These are phyloP conservation scores for Mrakia frigida DNA, from an alignment of 768 basidiomycete species.

Conservation along the genomic window DNA sequence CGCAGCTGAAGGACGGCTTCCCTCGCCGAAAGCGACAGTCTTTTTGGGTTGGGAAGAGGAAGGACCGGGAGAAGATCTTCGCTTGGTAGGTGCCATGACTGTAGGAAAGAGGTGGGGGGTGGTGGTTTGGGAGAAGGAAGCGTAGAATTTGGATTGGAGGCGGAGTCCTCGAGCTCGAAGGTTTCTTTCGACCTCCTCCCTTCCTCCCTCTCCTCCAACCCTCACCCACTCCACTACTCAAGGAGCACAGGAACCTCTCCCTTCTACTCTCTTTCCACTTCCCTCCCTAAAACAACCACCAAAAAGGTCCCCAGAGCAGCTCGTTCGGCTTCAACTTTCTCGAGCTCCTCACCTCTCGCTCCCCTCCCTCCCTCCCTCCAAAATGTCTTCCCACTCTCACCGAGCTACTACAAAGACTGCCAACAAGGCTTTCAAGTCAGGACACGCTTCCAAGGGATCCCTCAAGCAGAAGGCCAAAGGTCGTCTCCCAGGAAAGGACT, in stretches of 20 bases:
- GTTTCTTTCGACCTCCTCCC: neutral
- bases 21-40: slow-evolving; percentile 20
- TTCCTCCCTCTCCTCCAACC: neutral
- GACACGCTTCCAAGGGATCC: slow-evolving; percentile 63
- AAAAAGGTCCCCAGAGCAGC: neutral
- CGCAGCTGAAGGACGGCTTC: neutral
- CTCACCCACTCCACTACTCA: neutral
- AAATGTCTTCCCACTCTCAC: slow-evolving; percentile 49
- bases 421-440: slow-evolving; percentile 87
- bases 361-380: neutral
- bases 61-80: slow-evolving; percentile 27
- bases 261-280: neutral
- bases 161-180: neutral
- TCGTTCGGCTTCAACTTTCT: neutral
- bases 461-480: slow-evolving; percentile 83
- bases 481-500: slow-evolving; percentile 37
- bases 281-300: neutral
- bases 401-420: slow-evolving; percentile 79
- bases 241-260: neutral
- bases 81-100: slow-evolving; percentile 22
- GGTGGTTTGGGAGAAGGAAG: neutral
- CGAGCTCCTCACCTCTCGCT: neutral
- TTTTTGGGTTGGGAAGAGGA: slow-evolving; percentile 16
- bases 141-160: neutral
- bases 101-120: neutral